Conservation (phyloP, 2,329 filamentous ascomycete species). For the Microcyclospora tardicrescens region DNA sequence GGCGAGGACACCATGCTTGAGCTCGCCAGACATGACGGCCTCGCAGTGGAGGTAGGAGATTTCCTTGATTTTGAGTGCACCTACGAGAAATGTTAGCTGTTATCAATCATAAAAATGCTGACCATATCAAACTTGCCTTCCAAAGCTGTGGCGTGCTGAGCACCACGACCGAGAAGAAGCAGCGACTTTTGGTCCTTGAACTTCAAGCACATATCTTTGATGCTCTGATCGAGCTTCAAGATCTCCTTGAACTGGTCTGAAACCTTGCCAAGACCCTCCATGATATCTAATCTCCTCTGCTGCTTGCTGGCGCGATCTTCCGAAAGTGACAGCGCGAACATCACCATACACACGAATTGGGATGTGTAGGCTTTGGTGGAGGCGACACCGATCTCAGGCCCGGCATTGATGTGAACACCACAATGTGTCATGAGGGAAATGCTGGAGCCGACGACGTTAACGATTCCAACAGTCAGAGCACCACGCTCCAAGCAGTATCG, state of each 20-base stretch:
- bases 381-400: slow-evolving; percentile 95
- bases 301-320: slow-evolving; percentile 95
- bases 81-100: slow-evolving; percentile 22
- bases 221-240: slow-evolving; percentile 77
- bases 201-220: slow-evolving; percentile 87
- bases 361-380: slow-evolving; percentile 99
- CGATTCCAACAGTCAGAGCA: slow-evolving; percentile 91
- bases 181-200: slow-evolving; percentile 95
- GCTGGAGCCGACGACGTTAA: slow-evolving; percentile 96
- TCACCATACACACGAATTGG: slow-evolving; percentile 98
- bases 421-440: slow-evolving; percentile 98
- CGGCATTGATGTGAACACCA: slow-evolving; percentile 98
- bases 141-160: slow-evolving; percentile 91
- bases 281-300: slow-evolving; percentile 84
- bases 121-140: slow-evolving; percentile 46
- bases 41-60: slow-evolving; percentile 99
- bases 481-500: slow-evolving; percentile 97
- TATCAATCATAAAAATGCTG: background rate
- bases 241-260: slow-evolving; percentile 88
- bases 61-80: slow-evolving; percentile 98
- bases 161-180: slow-evolving; percentile 82
- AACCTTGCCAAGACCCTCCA: slow-evolving; percentile 78
- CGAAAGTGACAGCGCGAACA: slow-evolving; percentile 93
- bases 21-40: slow-evolving; percentile 98
- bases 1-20: slow-evolving; percentile 96